These are phyloP conservation scores for Breviolum minutum DNA, from an alignment of 73 alveolate genomes.

Conservation along the genomic window DNA sequence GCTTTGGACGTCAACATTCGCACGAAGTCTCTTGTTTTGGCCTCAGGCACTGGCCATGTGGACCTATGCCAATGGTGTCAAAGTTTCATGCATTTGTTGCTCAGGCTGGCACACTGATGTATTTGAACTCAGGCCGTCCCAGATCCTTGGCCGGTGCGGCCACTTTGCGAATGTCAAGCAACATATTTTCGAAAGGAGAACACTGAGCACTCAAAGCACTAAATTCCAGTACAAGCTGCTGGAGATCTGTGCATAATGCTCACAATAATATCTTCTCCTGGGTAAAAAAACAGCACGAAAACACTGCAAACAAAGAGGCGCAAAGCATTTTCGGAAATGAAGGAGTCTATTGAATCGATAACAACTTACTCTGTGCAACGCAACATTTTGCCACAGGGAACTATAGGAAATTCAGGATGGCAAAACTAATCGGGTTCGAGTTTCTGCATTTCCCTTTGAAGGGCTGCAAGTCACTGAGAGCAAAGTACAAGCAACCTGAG, in stretches of 20 bases:
- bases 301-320: neutral
- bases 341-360: neutral
- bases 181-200: no score
- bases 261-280: slow-evolving; percentile 61
- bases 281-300: neutral
- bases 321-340: neutral
- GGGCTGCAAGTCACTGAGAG: slow-evolving; percentile 72
- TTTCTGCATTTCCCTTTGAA: slow-evolving; percentile 35
- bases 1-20: slow-evolving; percentile 26
- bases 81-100: neutral
- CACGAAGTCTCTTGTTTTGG: slow-evolving; percentile 15
- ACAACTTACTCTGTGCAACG: neutral
- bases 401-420: neutral
- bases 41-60: neutral
- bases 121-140: slow-evolving; percentile 51
- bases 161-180: no score
- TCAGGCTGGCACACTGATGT: slow-evolving; percentile 11
- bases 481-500: slow-evolving; percentile 47
- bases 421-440: neutral
- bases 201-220: neutral
- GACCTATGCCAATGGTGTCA: no score
- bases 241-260: slow-evolving; percentile 45
- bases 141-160: slow-evolving; percentile 5
- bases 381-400: neutral
- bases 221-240: neutral